Base-by-base conservation (phyloP, 306 rosid species). In the Mimosa bimucronata region DNA sequence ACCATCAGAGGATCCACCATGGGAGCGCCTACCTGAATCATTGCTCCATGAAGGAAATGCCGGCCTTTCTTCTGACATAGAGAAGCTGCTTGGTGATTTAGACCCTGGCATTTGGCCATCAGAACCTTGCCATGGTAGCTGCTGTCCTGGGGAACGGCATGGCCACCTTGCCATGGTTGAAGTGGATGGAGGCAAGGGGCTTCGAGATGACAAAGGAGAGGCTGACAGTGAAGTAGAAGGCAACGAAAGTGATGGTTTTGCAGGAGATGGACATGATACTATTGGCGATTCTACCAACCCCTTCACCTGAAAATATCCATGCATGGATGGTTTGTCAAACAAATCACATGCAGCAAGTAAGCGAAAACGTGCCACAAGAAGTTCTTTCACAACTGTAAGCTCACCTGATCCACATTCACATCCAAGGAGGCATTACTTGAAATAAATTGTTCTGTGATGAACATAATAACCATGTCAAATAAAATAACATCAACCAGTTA, bases 1-100 rank as follows among this genome's bases (percentile, higher is more conserved):
- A 83, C 96, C 89, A 89, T 93, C 99, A 65, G 99, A 91, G 70
- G 97, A 93, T 28, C 93, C 97, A 66, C 92, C 91, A 55, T 79
- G 86, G 62, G 98, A 95, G 40, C 82, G 90, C 87, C 88, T 86
- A 14, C 88, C 66, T 5, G 87, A 86, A 60, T 90, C 96, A 77
- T 91, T 91, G 92, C 89, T 87, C 92, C 94, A 88, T 9, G 87
- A 80, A 62, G 93, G 91, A 31, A 82, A 83, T 64, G 53, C 82
- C 9, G 85, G 87, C 77, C 87, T 91, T 80, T 89, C 98, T 88
- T 95, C 97, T 44, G 92, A 85, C 61, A 88, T 73, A 66, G 82
- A 86, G 77, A 61, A 83, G 85, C 84, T 87, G 71, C 77, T 80
- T 7, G 96, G 93, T 73, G 97, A 91, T 85, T 90, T 95, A 38